Percentiles rank a stretch among this genome's conserved stretches.
phyloP scores from a whole-genome alignment of 148 eudicot genomes.

The Vaccinium myrtillus region DNA sequence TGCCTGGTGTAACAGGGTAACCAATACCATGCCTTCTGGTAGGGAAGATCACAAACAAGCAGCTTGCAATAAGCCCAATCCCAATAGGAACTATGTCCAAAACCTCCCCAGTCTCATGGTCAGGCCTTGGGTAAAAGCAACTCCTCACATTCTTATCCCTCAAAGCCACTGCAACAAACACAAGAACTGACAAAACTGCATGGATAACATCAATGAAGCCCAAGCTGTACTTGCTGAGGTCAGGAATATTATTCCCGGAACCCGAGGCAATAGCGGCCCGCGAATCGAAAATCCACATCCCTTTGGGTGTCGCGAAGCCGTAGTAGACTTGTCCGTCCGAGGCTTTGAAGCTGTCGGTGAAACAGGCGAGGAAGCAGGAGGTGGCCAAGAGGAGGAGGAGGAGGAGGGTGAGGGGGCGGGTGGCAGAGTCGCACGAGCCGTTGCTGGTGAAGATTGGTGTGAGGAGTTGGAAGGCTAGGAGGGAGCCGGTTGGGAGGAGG shows the following conservation, averaged over 20 bases:
- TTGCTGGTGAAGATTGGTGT: constrained; percentile 39
- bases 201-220: constrained; percentile 27
- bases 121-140: constrained; percentile 33
- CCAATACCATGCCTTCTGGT: constrained; percentile 45
- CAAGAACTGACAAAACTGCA: constrained; percentile 30
- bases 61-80: constrained; percentile 36
- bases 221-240: constrained; percentile 27
- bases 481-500: constrained; percentile 48
- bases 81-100: constrained; percentile 30
- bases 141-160: constrained; percentile 32
- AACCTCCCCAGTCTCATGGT: constrained; percentile 30
- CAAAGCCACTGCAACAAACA: constrained; percentile 36
- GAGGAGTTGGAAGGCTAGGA: constrained; percentile 39
- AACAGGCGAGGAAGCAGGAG: constrained; percentile 34
- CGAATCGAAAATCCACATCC: constrained; percentile 32
- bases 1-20: constrained; percentile 24
- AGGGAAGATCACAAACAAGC: constrained; percentile 34
- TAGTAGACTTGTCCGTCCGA: constrained; percentile 30
- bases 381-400: constrained; percentile 28
- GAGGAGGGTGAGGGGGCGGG: constrained; percentile 26
- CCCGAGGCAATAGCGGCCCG: constrained; percentile 1
- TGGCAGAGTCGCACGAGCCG: constrained; percentile 34
- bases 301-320: constrained; percentile 33
- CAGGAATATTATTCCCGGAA: constrained; percentile 13
- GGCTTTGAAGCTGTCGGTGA: constrained; percentile 41